Evolutionary conservation across 768 basidiomycete species (phyloP), one percentile per base, ranked within the genome.

Genomic region (Tricholomella constricta): DNA sequence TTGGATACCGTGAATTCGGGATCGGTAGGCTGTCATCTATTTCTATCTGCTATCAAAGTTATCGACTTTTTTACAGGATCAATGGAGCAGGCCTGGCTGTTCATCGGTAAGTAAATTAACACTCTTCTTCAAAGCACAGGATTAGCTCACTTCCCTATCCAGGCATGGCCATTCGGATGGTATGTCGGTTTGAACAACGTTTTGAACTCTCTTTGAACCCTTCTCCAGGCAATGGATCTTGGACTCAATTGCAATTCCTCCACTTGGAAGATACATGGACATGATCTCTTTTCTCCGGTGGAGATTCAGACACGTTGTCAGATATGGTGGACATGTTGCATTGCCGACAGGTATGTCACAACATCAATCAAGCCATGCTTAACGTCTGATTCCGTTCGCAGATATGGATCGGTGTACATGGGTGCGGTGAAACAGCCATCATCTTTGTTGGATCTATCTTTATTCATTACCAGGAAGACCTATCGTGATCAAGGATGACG

Each of bases 1-100:
- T 94, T 11, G 89, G 89, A 1, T 83, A 90, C 65, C 81, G 91
- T 5, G 91, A 94, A 72, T 88, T 93, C 64, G 94, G 94, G 12
- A 86, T 91, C 31, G 91, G 73, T 72, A 56, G 7, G 63, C 22
- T 29, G 26, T 26, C 11, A 22, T 26, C 8, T 40, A 31, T 32
- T 54, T 34, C 10, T 22, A 20, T 36, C 10, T 45, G 7, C n/a
- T 15, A 19, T 32, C 7, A 52, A 53, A 43, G 12, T 51, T 22
- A 54, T 47, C n/a, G 32, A 38, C 26, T 6, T 34, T 19, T 26
- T 10, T 37, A 17, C 41, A 74, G 78, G 89, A 62, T 77, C 71
- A 12, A 91, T 91, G 87, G 87, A 90, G 55, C 86, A 89, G 64
- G 89, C 88, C 1, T 95, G 93, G 93, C 76, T 91, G 42, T 89